Base-by-base conservation (phyloP, 1,139 yeast species). In the Diutina scorzettiae region DNA sequence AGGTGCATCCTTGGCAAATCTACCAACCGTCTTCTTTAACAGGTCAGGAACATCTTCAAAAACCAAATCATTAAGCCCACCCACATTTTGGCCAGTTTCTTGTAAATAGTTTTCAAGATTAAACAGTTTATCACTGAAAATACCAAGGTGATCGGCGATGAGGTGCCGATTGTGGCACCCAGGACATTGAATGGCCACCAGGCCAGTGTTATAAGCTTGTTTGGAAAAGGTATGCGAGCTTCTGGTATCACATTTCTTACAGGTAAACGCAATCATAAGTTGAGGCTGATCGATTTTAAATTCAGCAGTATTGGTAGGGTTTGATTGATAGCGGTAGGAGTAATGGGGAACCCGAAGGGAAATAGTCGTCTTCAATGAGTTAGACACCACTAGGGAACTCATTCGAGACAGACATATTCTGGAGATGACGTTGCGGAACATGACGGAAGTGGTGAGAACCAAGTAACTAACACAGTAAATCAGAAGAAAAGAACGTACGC, bases 141-240 rank as follows among this genome's bases (percentile, higher is more conserved):
- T 84, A 60, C 66, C 84, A 51, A 91, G 67, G 59, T 89, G 95
- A 56, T 91, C 98, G 1, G 97, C 95, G 43, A 91, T 89, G 53
- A 91, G 65, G 55, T 91, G 98, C 48, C 96, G 74, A 55, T 74
- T 78, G 51, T 82, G 74, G 60, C 98, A 89, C 9, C 87, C 83
- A 0, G 97, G 97, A 55, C 97, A 91, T 54, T 86, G 89, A 30
- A 91, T 81, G 44, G 86, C 64, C 3, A 91, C 96, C 0, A 96
- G 80, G 1, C 98, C 98, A 23, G 71, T 68, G 20, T 80, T 75
- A 56, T 91, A 91, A 0, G 96, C 89, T 58, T 91, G 97, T 51
- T 87, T 89, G 16, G 96, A 83, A 53, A 91, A 80, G 3, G 80
- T 72, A 56, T 91, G 97, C 3, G 89, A 77, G 0, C 96, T 85